Evolutionary conservation across 2,329 filamentous ascomycete species (phyloP).

Genomic region (Xylaria sp.): DNA sequence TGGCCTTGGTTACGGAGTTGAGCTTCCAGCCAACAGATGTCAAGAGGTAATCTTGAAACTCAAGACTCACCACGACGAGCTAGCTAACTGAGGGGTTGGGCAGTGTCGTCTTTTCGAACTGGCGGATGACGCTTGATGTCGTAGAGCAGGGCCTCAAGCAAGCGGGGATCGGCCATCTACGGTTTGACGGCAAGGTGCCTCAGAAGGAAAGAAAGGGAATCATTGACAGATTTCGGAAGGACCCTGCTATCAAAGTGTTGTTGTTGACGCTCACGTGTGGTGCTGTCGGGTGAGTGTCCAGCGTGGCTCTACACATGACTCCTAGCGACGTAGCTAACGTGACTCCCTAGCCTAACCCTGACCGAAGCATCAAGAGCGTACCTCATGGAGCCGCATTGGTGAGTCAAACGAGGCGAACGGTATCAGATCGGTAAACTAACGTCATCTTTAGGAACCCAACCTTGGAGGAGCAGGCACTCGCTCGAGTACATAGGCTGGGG

Average conservation of each 20-base stretch:
- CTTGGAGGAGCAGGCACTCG: slow-evolving; percentile 56
- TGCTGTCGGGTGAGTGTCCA: slow-evolving; percentile 57
- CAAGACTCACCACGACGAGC: too few species aligned
- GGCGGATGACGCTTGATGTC: slow-evolving; percentile 60
- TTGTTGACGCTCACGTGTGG: slow-evolving; percentile 62
- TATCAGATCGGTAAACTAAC: background rate
- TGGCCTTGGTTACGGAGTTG: slow-evolving; percentile 2
- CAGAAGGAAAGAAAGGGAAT: slow-evolving; percentile 54
- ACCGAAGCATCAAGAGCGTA: slow-evolving; percentile 59
- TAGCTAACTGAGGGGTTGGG: background rate
- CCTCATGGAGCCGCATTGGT: slow-evolving; percentile 63
- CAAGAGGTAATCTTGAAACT: slow-evolving; percentile 3
- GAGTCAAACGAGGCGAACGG: slow-evolving; percentile 9
- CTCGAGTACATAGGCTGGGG: slow-evolving; percentile 52
- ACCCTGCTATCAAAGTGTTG: slow-evolving; percentile 54
- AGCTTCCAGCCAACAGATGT: background rate
- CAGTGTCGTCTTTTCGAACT: slow-evolving; percentile 63
- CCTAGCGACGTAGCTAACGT: slow-evolving; percentile 5
- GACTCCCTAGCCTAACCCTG: slow-evolving; percentile 53
- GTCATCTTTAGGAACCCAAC: slow-evolving; percentile 52
- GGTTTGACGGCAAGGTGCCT: slow-evolving; percentile 60
- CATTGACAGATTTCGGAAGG: slow-evolving; percentile 53
- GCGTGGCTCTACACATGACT: background rate
- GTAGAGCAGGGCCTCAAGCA: slow-evolving; percentile 53
- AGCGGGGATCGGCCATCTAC: slow-evolving; percentile 49